Base-by-base conservation (phyloP, 208 protist genomes). In the Angomonas ambiguus region DNA sequence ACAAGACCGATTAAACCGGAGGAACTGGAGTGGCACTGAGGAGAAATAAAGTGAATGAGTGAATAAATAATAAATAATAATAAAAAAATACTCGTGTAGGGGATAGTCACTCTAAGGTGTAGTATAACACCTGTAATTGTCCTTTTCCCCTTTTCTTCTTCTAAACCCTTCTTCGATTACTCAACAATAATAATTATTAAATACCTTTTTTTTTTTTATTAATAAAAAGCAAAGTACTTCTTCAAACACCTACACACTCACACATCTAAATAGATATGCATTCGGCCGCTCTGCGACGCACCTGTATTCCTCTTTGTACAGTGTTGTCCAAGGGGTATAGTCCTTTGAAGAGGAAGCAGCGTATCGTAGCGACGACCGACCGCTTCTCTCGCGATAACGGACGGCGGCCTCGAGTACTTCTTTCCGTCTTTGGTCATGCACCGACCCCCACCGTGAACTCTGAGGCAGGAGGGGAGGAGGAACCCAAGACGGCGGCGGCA, bases 1-100 rank as follows among this genome's bases (percentile, higher is more conserved):
- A 80, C 79, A 22, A 55, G 66, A 13, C 73, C 87, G 1, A 82
- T 97, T 18, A 79, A 81, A 22, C 88, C 91, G 1, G 79, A 94
- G 20, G 85, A 97, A 41, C 77, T 97, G 45, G 83, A 96, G 73
- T 96, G 85, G 86, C 69, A 74, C 13, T 31, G 13, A 51, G 4
- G 20, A 30, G 2, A 18, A 33, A 11, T 0, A 59, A 51, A 30
- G 60, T 24, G 0, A 45, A 6, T 48, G 13, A 20, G 74, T 11
- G 11, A 34, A 3, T 5, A 8, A 0, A 58, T 58, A 34, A 45
- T 65, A 55, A 8, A 55, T 4, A 55, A 30, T 55, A 58, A 31
- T 25, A 53, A 53, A 53, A 2, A 2, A 53, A 53, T n/a, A n/a
- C n/a, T n/a, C n/a, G n/a, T n/a, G n/a, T n/a, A n/a, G n/a, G n/a